Evolutionary conservation across 192 early-diverging fungal genomes (phyloP).

Genomic region (Chytriomyces hyalinus): DNA sequence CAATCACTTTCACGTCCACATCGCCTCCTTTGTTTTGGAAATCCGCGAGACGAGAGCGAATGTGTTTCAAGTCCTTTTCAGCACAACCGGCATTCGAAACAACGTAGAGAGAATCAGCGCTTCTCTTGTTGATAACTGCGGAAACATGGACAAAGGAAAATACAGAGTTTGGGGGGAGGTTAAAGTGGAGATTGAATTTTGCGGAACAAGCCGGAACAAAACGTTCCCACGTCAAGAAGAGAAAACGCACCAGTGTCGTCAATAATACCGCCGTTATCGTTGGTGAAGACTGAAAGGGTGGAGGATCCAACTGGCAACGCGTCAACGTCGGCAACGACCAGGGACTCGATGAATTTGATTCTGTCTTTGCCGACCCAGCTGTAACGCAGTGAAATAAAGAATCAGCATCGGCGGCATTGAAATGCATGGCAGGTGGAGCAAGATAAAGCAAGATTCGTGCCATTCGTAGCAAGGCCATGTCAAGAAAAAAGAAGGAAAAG

Average conservation of each 20-base stretch:
- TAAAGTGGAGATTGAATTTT: neutral
- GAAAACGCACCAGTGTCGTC: slow-evolving; percentile 75
- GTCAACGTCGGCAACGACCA: slow-evolving; percentile 87
- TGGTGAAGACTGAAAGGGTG: slow-evolving; percentile 93
- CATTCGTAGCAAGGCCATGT: neutral
- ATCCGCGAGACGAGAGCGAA: slow-evolving; percentile 73
- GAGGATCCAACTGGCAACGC: slow-evolving; percentile 78
- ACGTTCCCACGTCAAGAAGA: neutral
- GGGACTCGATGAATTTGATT: slow-evolving; percentile 82
- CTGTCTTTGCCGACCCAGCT: slow-evolving; percentile 82
- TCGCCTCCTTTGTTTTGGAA: slow-evolving; percentile 92
- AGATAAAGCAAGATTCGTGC: neutral
- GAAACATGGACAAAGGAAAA: neutral
- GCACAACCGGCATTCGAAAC: slow-evolving; percentile 97
- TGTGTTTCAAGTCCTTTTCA: slow-evolving; percentile 93
- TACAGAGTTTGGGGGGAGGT: slow-evolving; percentile 21
- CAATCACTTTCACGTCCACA: slow-evolving; percentile 83
- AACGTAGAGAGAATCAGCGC: slow-evolving; percentile 77
- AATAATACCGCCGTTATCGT: slow-evolving; percentile 95
- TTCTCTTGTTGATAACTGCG: slow-evolving; percentile 83
- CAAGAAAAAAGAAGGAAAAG: neutral
- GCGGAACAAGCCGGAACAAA: slow-evolving; percentile 14
- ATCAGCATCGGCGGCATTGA: too few relatives aligned
- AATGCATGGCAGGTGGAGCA: neutral
- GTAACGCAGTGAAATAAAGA: neutral